Evolutionary conservation across 2,329 filamentous ascomycete species (phyloP), one percentile per base, ranked within the genome.

Genomic region (Cercospora sp.): DNA sequence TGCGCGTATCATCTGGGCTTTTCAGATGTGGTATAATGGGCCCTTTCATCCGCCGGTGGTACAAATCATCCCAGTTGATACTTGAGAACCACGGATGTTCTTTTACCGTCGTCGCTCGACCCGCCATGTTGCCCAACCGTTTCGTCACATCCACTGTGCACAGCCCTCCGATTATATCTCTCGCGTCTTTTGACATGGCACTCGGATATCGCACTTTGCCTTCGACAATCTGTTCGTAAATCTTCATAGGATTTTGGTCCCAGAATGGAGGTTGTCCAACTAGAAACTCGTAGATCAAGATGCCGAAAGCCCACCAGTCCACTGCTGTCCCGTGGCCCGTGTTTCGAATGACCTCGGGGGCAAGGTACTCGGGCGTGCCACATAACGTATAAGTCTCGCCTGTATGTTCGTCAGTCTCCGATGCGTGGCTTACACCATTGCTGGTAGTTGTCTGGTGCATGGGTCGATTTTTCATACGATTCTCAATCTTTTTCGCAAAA

Each of bases 231-330:
- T 85, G 87, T 78, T 93, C 92, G 80, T 94, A 94, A 67, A 94
- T 94, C 78, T 94, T 92, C 72, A 94, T 91, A 1, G 91, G 91
- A 72, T 93, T 94, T 72, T 92, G 89, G 76, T 94, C 90, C 91
- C 91, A 95, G 77, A 94, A 95, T 0, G 92, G 92, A 13, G 92
- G 92, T 76, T 94, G 93, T 30, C 92, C 92, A 9, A 92, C 93
- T 60, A 94, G 81, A 76, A 94, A 94, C 77, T 95, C 92, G 79
- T 93, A 94, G 67, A 94, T 89, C 66, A 95, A 80, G 72, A 94
- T 93, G 28, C 92, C 92, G 72, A 95, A 84, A 0, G 92, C 91
- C 92, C 92, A 94, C 91, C 91, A 94, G 82, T 94, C 91, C 39
- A 94, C 91, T 13, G 91, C 91, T 58, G 86, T 85, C 63, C 87